Evolutionary conservation across 2,329 filamentous ascomycete genomes (phyloP), one percentile per base, ranked within the genome.

Genomic region (Phaeophleospora eucalypticola): DNA sequence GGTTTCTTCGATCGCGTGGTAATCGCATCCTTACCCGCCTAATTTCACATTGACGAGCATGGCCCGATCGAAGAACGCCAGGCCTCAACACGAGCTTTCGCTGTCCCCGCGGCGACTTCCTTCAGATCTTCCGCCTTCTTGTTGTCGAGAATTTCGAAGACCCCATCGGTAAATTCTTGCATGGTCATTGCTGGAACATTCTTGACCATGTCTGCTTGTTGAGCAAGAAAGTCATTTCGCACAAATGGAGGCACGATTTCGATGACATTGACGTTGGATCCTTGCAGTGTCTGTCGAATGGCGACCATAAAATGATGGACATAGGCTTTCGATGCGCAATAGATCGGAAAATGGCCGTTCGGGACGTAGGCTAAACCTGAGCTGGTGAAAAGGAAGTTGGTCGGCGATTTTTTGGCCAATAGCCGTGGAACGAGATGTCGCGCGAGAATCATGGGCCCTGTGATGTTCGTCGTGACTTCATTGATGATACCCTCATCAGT

Each of bases 201-300:
- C 18, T 37, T 36, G 19, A 39, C 10, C 4, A 9, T 19, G 10
- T 44, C 36, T 21, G 19, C 27, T 19, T 47, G 27, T 7, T 9
- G 20, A 7, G 16, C 19, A 15, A 18, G 20, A 8, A 44, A 34
- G 16, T 42, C 51, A 17, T 40, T 46, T 8, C n/a, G 34, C 8
- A 53, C 54, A 16, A 43, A 41, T 14, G 54, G 56, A n/a, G 56
- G 54, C 4, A 55, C 47, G 16, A 58, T 46, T 49, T 58, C 56
- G 24, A 58, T 48, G 32, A 58, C 45, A 24, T 52, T 51, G 17
- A 57, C 49, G 19, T 51, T 47, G 4, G 48, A 51, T 32, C 40
- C 50, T 36, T 52, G 50, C 8, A 58, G 40, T 27, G 24, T 37
- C 21, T 55, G 49, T 4, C 56, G 48, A n/a, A 55, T 27, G 2